Percentiles rank a stretch among this genome's conserved stretches.
phyloP scores from a whole-genome alignment of 768 basidiomycete genomes.

The Scleroderma citrinum region DNA sequence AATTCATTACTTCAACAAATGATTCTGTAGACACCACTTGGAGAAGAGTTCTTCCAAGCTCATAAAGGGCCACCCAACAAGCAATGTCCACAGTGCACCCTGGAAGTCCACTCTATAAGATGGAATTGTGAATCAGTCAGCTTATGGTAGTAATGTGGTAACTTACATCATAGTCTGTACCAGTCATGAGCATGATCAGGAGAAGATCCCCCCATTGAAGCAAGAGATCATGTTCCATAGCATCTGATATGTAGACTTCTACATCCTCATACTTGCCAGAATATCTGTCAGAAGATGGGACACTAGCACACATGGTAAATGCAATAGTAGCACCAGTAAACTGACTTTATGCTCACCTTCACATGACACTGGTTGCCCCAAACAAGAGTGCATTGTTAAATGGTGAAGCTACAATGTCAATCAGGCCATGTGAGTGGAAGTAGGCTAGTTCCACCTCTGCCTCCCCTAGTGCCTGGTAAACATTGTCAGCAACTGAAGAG shows the following conservation, averaged over 20 bases:
- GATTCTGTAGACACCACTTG: neutral
- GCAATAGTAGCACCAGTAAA: too few species aligned
- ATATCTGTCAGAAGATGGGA: neutral
- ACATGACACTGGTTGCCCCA: neutral
- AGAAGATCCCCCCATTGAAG: neutral
- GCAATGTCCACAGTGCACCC: neutral
- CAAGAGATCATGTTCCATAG: neutral
- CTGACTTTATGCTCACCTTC: neutral
- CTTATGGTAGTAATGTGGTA: too few species aligned
- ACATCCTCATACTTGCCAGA: neutral
- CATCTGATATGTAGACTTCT: neutral
- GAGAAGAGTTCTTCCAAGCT: neutral
- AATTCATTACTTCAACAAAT: neutral
- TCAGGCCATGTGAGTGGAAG: neutral
- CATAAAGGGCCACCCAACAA: neutral
- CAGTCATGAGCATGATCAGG: neutral
- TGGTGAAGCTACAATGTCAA: neutral
- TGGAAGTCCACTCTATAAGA: neutral
- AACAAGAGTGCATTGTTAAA: constrained; percentile 2
- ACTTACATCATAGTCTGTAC: neutral
- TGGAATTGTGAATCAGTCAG: neutral
- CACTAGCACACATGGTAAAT: neutral
- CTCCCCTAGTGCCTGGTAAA: constrained; percentile 1
- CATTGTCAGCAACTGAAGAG: neutral
- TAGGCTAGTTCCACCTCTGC: constrained; percentile 4